Base-by-base conservation (phyloP, 2,329 filamentous ascomycete species). In the Claviceps purpurea region DNA sequence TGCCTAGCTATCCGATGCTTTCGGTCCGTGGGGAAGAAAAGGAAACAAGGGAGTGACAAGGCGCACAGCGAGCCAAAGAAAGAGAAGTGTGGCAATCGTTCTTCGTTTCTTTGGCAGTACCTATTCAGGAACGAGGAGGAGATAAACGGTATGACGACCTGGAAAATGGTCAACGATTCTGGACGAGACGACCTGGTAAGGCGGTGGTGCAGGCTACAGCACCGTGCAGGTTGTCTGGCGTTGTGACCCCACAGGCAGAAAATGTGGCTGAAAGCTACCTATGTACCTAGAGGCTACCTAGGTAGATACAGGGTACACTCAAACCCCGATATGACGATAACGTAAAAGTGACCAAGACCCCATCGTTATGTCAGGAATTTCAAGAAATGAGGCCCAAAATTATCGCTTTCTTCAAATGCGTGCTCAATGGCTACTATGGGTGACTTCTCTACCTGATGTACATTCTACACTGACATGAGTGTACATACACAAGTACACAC, bases 1-100 rank as follows among this genome's bases (percentile, higher is more conserved):
- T 34, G 18, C 41, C 41, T 39, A 26, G 44, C 26, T 34, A 18
- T 26, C 49, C 18, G 14, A 46, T 40, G 20, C 20, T 34, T 40
- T 34, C 30, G 18, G 43, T 20, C 18, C 20, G 42, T 16, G 10
- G 13, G 13, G 20, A 11, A 44, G 20, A 16, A 44, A 8, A 44
- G 8, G 13, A 24, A 44, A 49, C 14, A 39, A 53, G 50, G 52
- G 52, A 50, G 45, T 40, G 52, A 38, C 44, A 38, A 47, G 48
- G 30, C 38, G 47, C 44, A 14, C 52, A 50, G 40, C 13, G 38
- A 30, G 16, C n/a, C 16, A 40, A 47, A 24, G n/a, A 14, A 30
- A n/a, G n/a, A 40, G 44, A 34, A 30, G 16, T 13, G 40, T 11
- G 14, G 40, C 11, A 24, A 5, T 18, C 13, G 5, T 34, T 11